Conservation (phyloP, 257 asterid species). For the Fraxinus excelsior region DNA sequence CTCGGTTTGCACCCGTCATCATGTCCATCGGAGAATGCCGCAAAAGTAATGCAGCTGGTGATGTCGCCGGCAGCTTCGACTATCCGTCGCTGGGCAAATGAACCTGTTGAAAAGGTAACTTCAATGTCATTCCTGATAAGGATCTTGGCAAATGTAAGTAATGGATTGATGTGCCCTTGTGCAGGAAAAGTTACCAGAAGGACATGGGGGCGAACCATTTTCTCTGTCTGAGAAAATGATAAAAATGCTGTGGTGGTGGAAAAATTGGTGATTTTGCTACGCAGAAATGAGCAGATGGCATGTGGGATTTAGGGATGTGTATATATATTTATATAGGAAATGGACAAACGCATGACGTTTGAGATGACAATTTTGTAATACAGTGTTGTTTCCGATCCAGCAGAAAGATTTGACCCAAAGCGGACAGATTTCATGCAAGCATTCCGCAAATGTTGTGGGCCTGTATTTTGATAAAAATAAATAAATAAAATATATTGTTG, state of each 20-base stretch:
- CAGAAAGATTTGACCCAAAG: too few species aligned
- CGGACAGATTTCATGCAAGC: too few species aligned
- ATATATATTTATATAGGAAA: too few species aligned
- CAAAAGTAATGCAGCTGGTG: not conserved
- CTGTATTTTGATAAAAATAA: too few species aligned
- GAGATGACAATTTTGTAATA: too few species aligned
- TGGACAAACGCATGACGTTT: too few species aligned
- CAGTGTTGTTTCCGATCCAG: too few species aligned
- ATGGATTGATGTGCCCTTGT: conserved; percentile 36
- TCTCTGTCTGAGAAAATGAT: not conserved
- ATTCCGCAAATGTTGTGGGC: too few species aligned
- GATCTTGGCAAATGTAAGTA: conserved; percentile 20
- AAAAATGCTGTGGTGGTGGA: not conserved
- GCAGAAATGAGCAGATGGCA: too few species aligned
- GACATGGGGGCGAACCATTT: conserved; percentile 15
- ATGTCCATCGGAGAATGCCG: not conserved
- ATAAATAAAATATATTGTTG: too few species aligned
- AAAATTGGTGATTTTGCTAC: too few species aligned
- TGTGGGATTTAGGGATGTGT: too few species aligned
- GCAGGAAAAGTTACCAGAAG: conserved; percentile 29
- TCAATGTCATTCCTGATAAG: conserved; percentile 13
- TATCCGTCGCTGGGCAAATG: conserved; percentile 4
- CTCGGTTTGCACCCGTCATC: not conserved
- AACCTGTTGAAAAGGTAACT: conserved; percentile 15
- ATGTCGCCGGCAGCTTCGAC: not conserved